Evolutionary conservation across 1,284 basidiomycete species (phyloP).

Genomic region (Austroboletus olivaceoglutinosus): DNA sequence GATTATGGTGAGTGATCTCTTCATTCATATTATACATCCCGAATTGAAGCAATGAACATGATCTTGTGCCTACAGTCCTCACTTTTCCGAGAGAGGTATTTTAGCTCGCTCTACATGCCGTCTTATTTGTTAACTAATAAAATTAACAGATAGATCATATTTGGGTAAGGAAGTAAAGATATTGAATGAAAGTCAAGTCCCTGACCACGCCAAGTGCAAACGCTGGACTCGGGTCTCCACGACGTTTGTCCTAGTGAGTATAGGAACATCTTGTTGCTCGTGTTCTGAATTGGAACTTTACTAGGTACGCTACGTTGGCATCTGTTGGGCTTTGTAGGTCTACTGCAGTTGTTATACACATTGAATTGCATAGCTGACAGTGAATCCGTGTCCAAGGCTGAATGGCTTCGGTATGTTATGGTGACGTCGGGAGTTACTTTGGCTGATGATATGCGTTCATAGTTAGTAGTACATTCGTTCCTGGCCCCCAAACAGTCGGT

Average conservation of each 20-base stretch:
- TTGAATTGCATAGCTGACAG: neutral
- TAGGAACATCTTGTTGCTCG: neutral
- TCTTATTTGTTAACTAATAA: neutral
- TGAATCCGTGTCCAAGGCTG: neutral
- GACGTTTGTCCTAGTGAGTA: neutral
- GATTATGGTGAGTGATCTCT: conserved; percentile 13
- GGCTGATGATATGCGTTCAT: neutral
- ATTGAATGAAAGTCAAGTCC: neutral
- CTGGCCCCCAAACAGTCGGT: neutral
- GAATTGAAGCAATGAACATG: neutral
- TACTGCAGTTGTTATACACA: neutral
- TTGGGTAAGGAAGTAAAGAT: neutral
- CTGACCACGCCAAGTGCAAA: neutral
- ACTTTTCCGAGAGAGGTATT: conserved; percentile 9
- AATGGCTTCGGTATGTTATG: neutral
- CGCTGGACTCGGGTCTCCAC: neutral
- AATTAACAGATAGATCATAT: neutral
- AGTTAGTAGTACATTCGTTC: neutral
- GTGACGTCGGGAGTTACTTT: too few species aligned
- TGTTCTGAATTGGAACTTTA: neutral
- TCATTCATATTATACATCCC: neutral
- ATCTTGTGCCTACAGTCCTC: neutral
- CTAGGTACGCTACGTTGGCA: neutral
- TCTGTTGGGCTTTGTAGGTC: neutral
- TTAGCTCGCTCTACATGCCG: neutral